Conservation (phyloP, 2,329 filamentous ascomycete species). For the Exophiala alcalophila region DNA sequence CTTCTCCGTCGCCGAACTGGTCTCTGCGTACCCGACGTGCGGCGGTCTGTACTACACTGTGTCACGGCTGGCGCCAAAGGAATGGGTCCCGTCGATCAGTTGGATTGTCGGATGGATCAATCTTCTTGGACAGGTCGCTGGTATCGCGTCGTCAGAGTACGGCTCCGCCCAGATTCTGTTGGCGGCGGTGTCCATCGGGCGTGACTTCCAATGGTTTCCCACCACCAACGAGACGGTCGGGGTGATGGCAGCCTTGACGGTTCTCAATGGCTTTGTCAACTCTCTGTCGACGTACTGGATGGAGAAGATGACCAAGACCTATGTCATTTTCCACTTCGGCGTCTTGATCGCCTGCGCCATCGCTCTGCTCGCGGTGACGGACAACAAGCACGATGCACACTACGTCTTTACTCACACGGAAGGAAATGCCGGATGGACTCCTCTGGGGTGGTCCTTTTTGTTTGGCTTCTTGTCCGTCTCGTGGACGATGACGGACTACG, state of each 20-base stretch:
- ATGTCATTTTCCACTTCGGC: conserved; percentile 57
- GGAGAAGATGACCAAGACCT: conserved; percentile 57
- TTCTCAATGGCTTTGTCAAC: conserved; percentile 54
- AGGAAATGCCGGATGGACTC: conserved; percentile 53
- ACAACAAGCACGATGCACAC: conserved; percentile 50
- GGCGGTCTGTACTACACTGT: conserved; percentile 57
- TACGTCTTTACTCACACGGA: conserved; percentile 58
- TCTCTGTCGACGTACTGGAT: conserved; percentile 56
- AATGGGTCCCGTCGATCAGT: conserved; percentile 45
- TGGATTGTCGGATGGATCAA: conserved; percentile 53
- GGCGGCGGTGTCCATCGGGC: conserved; percentile 53
- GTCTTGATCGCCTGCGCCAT: conserved; percentile 53
- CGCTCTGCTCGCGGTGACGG: conserved; percentile 50
- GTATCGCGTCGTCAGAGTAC: conserved; percentile 58
- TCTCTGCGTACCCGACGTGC: conserved; percentile 58
- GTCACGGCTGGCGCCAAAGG: conserved; percentile 53
- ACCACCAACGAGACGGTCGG: conserved; percentile 49
- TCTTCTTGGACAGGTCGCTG: conserved; percentile 49
- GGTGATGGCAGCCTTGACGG: conserved; percentile 55
- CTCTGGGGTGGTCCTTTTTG: conserved; percentile 55
- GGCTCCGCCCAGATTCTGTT: conserved; percentile 56
- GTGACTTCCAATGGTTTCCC: conserved; percentile 48
- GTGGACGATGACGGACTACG: conserved; percentile 61
- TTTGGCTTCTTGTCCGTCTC: conserved; percentile 60
- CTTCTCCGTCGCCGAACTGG: conserved; percentile 54